Evolutionary conservation across 306 rosid genomes (phyloP).

Genomic region (Dalbergia oliveri): DNA sequence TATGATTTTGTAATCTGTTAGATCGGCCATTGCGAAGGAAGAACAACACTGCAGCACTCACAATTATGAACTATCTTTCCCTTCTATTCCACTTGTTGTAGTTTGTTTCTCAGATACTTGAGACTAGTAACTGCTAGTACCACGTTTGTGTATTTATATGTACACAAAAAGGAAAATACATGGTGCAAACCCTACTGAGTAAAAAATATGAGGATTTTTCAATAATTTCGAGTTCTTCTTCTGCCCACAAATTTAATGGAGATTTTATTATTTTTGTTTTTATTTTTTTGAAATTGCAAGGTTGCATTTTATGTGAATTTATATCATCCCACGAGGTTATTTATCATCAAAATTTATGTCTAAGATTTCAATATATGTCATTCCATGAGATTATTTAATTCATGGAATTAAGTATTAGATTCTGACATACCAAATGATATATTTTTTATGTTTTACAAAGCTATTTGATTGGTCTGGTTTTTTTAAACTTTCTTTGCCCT

Average conservation of each 20-base stretch:
- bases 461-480: too few relatives aligned
- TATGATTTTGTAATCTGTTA: conserved; percentile 63
- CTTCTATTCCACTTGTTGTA: too few relatives aligned
- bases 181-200: not conserved
- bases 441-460: too few relatives aligned
- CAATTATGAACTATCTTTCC: not conserved
- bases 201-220: not conserved
- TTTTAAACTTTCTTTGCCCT: too few relatives aligned
- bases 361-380: not conserved
- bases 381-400: not conserved
- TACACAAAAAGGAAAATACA: not conserved
- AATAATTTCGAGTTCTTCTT: not conserved
- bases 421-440: too few relatives aligned
- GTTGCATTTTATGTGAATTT: not conserved
- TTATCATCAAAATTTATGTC: not conserved
- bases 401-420: too few relatives aligned
- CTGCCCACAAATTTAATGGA: not conserved
- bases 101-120: not conserved
- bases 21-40: conserved; percentile 60
- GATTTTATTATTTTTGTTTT: not conserved
- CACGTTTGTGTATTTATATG: not conserved
- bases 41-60: not conserved
- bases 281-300: not conserved
- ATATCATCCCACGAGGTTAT: not conserved
- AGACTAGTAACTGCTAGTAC: not conserved